Evolutionary conservation across 2,329 filamentous ascomycete species (phyloP).

Genomic region (Fusarium oxysporum): DNA sequence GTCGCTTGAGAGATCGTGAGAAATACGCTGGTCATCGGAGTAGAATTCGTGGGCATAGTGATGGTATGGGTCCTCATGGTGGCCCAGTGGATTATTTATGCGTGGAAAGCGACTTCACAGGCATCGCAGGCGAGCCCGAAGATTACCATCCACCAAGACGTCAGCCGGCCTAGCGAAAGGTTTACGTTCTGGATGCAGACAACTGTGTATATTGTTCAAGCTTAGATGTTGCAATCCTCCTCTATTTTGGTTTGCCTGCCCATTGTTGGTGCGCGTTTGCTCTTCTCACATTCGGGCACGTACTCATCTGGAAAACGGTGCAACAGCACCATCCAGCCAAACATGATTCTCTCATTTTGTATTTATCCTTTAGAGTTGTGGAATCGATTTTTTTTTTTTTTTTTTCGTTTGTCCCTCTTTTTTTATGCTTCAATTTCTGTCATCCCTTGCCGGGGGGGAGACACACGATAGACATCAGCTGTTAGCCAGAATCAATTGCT

Average conservation of each 20-base stretch:
- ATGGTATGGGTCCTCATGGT: background rate
- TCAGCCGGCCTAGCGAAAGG: background rate
- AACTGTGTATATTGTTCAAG: too few species aligned
- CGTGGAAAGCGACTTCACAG: background rate
- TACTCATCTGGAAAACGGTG: background rate
- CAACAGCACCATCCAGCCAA: background rate
- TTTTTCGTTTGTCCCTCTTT: fast-evolving
- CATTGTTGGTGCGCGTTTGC: background rate
- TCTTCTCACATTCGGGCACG: background rate
- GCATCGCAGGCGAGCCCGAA: background rate
- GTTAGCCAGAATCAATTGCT: background rate
- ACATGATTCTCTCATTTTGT: background rate
- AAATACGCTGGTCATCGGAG: background rate
- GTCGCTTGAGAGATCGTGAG: too few species aligned
- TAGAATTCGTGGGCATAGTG: background rate
- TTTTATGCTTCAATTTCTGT: background rate
- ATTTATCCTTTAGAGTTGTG: background rate
- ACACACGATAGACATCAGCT: background rate
- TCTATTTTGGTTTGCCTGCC: background rate
- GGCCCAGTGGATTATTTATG: background rate
- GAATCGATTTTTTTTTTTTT: background rate
- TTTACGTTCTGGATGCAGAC: fast-evolving
- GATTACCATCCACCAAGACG: background rate
- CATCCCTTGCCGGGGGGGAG: background rate
- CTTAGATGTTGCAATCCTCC: background rate